These are phyloP conservation scores for Anthostomella pinea DNA, from an alignment of 2,329 filamentous ascomycete species.

Conservation along the genomic window DNA sequence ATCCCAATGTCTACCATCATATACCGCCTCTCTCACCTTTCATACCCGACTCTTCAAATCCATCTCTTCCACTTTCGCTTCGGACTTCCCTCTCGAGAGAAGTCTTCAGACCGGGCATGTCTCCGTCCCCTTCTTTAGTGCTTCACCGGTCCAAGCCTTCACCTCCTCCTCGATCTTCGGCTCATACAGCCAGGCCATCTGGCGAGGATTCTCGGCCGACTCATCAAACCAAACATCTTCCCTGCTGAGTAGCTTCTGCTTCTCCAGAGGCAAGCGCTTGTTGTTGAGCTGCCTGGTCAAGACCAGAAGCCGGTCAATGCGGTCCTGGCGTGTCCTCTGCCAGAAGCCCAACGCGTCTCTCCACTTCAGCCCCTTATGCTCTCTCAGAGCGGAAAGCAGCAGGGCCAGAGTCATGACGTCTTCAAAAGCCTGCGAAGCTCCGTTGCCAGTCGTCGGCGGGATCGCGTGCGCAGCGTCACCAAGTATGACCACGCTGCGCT, in stretches of 20 bases:
- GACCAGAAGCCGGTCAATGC: slow-evolving; percentile 21
- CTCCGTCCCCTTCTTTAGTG: too few relatives aligned
- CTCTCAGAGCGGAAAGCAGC: slow-evolving; percentile 9
- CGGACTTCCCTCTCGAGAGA: too few relatives aligned
- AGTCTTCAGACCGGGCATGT: too few relatives aligned
- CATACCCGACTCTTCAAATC: too few relatives aligned
- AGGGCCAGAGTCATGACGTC: slow-evolving; percentile 20
- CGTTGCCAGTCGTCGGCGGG: slow-evolving; percentile 18
- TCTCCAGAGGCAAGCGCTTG: slow-evolving; percentile 21
- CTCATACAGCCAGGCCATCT: slow-evolving; percentile 23
- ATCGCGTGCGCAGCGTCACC: slow-evolving; percentile 22
- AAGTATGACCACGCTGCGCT: slow-evolving; percentile 15
- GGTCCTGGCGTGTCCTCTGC: slow-evolving; percentile 24
- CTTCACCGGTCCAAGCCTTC: slow-evolving; percentile 10
- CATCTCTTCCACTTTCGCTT: too few relatives aligned
- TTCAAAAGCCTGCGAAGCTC: slow-evolving; percentile 23
- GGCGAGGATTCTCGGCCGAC: slow-evolving; percentile 15
- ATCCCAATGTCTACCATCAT: too few relatives aligned
- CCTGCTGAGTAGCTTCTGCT: slow-evolving; percentile 20
- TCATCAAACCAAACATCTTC: slow-evolving; percentile 21
- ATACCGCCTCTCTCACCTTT: too few relatives aligned
- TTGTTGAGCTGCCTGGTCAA: slow-evolving; percentile 19
- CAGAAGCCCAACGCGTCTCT: slow-evolving; percentile 19
- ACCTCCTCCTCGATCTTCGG: slow-evolving; percentile 18
- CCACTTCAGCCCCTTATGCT: slow-evolving; percentile 10